Percentiles rank a stretch among this genome's conserved stretches.
Evolutionary conservation across 2,329 filamentous ascomycete species (phyloP).

Genomic region (Dissoconium aciculare): DNA sequence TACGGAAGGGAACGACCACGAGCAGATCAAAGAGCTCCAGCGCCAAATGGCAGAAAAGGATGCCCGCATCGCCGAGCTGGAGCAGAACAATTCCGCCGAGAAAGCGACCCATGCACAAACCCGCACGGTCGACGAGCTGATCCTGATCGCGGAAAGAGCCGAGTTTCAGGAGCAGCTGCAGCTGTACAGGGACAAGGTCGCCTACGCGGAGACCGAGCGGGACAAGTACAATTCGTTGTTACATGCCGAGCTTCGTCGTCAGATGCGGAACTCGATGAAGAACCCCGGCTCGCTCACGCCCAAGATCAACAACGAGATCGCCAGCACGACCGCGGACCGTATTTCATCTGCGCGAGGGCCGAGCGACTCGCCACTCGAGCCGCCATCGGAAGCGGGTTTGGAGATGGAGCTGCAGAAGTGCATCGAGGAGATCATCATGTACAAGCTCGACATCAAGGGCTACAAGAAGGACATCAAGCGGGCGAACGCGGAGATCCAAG

Average conservation of each 20-base stretch:
- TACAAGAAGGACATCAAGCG: constrained; percentile 28
- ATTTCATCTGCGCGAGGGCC: background rate
- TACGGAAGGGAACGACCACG: constrained; percentile 4
- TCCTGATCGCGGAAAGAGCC: constrained; percentile 1
- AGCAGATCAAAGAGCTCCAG: constrained; percentile 6
- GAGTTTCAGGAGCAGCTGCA: constrained; percentile 1
- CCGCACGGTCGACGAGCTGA: background rate
- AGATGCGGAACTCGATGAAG: constrained; percentile 16
- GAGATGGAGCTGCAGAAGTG: constrained; percentile 16
- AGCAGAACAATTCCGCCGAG: constrained; percentile 1
- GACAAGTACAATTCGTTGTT: constrained; percentile 28
- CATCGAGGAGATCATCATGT: constrained; percentile 34
- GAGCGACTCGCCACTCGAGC: background rate
- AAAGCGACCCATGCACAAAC: constrained; percentile 2
- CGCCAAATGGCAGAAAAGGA: constrained; percentile 5
- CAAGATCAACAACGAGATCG: constrained; percentile 8
- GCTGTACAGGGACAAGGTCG: constrained; percentile 5
- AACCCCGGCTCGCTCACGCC: constrained; percentile 7
- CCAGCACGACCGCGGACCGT: background rate
- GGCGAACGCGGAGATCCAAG: constrained; percentile 19
- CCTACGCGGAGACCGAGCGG: constrained; percentile 21
- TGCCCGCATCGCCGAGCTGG: constrained; percentile 5
- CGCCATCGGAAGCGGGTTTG: constrained; percentile 13
- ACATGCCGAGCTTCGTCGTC: constrained; percentile 27
- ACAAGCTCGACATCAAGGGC: constrained; percentile 34